These are phyloP conservation scores for Dispira simplex DNA, from an alignment of 192 early-diverging fungal genomes.

Conservation along the genomic window DNA sequence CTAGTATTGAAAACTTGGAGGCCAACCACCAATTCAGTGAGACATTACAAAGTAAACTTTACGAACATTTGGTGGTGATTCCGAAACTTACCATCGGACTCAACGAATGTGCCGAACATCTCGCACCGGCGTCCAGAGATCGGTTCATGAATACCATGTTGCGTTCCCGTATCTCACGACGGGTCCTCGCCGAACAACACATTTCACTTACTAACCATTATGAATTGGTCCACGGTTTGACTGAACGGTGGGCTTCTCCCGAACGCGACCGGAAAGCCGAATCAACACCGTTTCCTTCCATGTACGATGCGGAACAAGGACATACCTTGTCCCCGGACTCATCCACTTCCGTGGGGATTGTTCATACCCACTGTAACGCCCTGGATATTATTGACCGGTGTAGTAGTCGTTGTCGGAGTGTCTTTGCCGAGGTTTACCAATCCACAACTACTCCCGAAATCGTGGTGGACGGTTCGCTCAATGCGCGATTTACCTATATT, in stretches of 20 bases:
- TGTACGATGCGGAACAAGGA: not conserved
- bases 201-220: slow-evolving; percentile 52
- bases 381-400: not conserved
- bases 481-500: slow-evolving; percentile 79
- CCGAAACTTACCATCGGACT: slow-evolving; percentile 82
- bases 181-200: slow-evolving; percentile 89
- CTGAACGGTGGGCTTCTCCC: not conserved
- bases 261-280: not conserved
- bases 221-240: not conserved
- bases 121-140: slow-evolving; percentile 48
- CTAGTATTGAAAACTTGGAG: slow-evolving; percentile 56
- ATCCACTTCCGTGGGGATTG: slow-evolving; percentile 19
- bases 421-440: slow-evolving; percentile 32
- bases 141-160: slow-evolving; percentile 85
- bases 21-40: slow-evolving; percentile 74
- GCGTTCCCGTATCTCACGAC: slow-evolving; percentile 70
- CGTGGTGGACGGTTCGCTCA: slow-evolving; percentile 49
- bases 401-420: slow-evolving; percentile 12
- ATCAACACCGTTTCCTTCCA: not conserved
- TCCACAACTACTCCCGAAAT: slow-evolving; percentile 47
- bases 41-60: slow-evolving; percentile 49
- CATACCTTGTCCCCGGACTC: slow-evolving; percentile 4
- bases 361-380: not conserved
- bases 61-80: slow-evolving; percentile 70
- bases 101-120: slow-evolving; percentile 56